Percentiles rank a stretch among this genome's conserved stretches.
These are phyloP conservation scores for Paragyromitra xinjiangensis DNA, from an alignment of 495 filamentous ascomycete genomes.

Conservation along the genomic window DNA sequence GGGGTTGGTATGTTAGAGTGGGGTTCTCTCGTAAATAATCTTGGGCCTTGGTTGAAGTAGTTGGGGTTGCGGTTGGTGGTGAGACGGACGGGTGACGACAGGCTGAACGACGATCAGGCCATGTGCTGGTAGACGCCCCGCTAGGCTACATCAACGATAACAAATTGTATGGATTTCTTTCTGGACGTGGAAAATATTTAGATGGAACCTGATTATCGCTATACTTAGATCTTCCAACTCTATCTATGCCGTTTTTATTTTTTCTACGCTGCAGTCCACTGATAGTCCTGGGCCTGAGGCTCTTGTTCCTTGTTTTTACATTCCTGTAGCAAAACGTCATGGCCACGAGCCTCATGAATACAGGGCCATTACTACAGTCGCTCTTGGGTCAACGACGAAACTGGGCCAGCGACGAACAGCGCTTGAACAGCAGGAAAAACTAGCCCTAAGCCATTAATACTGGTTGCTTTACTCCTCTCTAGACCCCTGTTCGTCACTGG, in stretches of 20 bases:
- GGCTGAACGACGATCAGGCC: constrained; percentile 29
- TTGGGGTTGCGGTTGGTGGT: constrained; percentile 37
- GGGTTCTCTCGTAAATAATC: constrained; percentile 37
- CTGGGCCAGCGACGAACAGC: too few species aligned
- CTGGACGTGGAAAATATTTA: background rate
- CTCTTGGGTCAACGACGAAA: too few species aligned
- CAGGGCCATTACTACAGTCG: constrained; percentile 21
- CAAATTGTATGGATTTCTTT: constrained; percentile 48
- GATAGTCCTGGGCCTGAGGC: constrained; percentile 31
- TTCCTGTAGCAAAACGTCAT: constrained; percentile 49
- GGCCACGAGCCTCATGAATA: constrained; percentile 48
- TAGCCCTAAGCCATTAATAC: too few species aligned
- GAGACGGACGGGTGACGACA: constrained; percentile 39
- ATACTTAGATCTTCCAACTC: constrained; percentile 20
- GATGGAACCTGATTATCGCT: constrained; percentile 29
- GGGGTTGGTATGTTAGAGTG: constrained; percentile 15
- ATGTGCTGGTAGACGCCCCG: constrained; percentile 30
- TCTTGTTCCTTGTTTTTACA: constrained; percentile 50
- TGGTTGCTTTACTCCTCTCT: too few species aligned
- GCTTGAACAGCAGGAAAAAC: too few species aligned
- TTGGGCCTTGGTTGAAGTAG: constrained; percentile 39
- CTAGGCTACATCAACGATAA: constrained; percentile 18
- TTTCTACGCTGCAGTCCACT: constrained; percentile 6
- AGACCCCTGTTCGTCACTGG: too few species aligned
- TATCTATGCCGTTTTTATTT: constrained; percentile 35